These are phyloP conservation scores for Rosa lucieae DNA, from an alignment of 306 rosid species.

Conservation along the genomic window DNA sequence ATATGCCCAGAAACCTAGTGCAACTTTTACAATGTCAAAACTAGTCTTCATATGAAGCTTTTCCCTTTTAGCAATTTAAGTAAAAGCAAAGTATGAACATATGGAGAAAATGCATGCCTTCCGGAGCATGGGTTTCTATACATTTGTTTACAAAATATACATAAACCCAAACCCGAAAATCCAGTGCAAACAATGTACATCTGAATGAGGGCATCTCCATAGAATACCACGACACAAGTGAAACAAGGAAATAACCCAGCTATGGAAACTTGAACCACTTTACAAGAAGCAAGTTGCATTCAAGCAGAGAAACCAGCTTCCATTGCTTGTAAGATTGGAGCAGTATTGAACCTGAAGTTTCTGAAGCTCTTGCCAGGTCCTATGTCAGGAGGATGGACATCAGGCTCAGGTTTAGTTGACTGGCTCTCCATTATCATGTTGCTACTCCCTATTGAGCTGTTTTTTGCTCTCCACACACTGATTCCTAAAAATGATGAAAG, in stretches of 20 bases:
- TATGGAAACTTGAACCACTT: constrained; percentile 28
- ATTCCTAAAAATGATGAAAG: constrained; percentile 48
- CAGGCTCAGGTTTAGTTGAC: constrained; percentile 55
- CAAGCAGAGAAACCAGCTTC: constrained; percentile 64
- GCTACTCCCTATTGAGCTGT: constrained; percentile 57
- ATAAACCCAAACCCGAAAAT: constrained; percentile 43
- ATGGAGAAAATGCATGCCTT: constrained; percentile 20
- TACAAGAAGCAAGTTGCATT: constrained; percentile 36
- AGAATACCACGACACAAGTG: constrained; percentile 1
- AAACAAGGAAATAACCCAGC: constrained; percentile 30
- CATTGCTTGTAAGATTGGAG: constrained; percentile 68
- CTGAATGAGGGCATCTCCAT: constrained; percentile 15
- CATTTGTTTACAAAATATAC: constrained; percentile 63
- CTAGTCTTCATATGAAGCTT: background rate
- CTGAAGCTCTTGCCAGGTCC: constrained; percentile 74
- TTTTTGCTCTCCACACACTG: constrained; percentile 81
- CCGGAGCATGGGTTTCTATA: constrained; percentile 42
- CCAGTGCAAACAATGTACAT: constrained; percentile 31
- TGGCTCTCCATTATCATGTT: constrained; percentile 55
- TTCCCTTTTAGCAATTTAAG: constrained; percentile 1
- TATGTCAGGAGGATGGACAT: constrained; percentile 30
- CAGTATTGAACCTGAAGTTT: constrained; percentile 75
- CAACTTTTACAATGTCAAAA: background rate
- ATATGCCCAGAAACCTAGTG: background rate
- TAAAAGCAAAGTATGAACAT: constrained; percentile 14